Conservation (phyloP, 2,329 filamentous ascomycete species). For the Claviceps quebecensis region DNA sequence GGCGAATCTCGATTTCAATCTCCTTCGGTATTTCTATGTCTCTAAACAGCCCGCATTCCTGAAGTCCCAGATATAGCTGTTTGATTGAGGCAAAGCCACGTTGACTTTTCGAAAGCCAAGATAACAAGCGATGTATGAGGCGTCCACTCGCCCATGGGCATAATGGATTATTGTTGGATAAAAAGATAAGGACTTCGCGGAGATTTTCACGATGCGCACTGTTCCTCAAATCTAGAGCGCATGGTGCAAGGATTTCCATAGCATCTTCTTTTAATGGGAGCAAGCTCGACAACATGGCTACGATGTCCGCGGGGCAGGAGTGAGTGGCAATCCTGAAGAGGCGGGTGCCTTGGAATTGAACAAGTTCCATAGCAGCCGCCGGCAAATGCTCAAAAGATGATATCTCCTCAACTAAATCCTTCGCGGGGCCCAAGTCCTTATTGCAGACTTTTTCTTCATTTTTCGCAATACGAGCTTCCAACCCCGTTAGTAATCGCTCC, state of each 20-base stretch:
- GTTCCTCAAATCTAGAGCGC: conserved; percentile 2
- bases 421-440: not conserved
- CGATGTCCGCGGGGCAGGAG: conserved; percentile 8
- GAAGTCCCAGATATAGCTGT: conserved; percentile 15
- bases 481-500: conserved; percentile 4
- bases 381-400: conserved; percentile 8
- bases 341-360: conserved; percentile 10
- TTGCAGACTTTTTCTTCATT: no score
- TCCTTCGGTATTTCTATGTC: conserved; percentile 7
- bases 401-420: conserved; percentile 9
- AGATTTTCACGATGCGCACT: conserved; percentile 5
- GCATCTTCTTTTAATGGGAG: conserved; percentile 12
- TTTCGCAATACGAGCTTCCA: conserved; percentile 1
- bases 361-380: not conserved
- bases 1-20: conserved; percentile 16
- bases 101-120: not conserved
- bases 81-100: conserved; percentile 9
- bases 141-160: conserved; percentile 9
- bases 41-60: conserved; percentile 16
- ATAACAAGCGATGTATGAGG: conserved; percentile 7
- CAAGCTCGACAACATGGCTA: conserved; percentile 11
- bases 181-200: conserved; percentile 5
- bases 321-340: conserved; percentile 13
- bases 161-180: conserved; percentile 4
- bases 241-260: conserved; percentile 2